These are phyloP conservation scores for Gastrolobium bilobum DNA, from an alignment of 306 rosid genomes.

Conservation along the genomic window DNA sequence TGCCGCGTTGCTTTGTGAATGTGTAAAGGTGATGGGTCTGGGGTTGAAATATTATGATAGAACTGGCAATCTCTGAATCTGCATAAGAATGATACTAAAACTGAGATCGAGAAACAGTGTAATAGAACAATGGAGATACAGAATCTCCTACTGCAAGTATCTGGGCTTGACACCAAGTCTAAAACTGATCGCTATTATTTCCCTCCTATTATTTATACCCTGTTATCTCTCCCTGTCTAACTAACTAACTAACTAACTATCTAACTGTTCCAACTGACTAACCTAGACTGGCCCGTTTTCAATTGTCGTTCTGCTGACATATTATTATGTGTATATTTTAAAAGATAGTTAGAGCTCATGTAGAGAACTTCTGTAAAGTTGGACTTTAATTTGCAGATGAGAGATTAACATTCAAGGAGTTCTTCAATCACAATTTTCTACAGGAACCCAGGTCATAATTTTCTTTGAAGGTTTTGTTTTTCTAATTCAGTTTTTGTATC, in stretches of 20 bases:
- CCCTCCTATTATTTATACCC: no score
- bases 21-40: constrained; percentile 24
- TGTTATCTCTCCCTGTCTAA: no score
- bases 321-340: neutral
- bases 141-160: no score
- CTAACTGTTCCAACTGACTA: no score
- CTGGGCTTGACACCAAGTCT: no score
- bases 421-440: constrained; percentile 83
- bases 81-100: no score
- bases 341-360: constrained; percentile 45
- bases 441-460: constrained; percentile 67
- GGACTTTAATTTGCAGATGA: constrained; percentile 77
- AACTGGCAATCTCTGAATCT: neutral
- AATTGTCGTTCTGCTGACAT: no score
- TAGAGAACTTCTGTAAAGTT: constrained; percentile 47
- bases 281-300: no score
- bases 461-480: neutral
- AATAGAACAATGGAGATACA: no score
- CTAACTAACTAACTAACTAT: no score
- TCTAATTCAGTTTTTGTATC: neutral
- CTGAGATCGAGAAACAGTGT: no score
- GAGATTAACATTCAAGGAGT: constrained; percentile 85
- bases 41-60: constrained; percentile 37
- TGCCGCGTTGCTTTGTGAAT: neutral
- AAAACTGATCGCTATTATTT: no score